Evolutionary conservation across 176 grass and related monocot species (phyloP), one percentile per base, ranked within the genome.

Genomic region (Carex scoparia): DNA sequence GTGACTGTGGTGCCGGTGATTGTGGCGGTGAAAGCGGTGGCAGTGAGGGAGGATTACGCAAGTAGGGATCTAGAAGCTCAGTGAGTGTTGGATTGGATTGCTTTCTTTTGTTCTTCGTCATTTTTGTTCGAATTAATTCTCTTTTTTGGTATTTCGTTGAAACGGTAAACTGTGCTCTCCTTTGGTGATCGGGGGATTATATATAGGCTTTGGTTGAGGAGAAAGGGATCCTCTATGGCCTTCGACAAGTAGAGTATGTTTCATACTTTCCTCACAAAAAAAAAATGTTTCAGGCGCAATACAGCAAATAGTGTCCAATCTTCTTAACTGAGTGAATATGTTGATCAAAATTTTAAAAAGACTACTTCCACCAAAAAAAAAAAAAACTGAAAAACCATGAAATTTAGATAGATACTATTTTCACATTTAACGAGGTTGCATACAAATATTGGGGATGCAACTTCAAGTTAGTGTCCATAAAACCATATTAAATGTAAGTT

Each of bases 1-100:
- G 27, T 67, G 40, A 61, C 8, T 62, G 32, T 11, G 28, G 76
- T 2, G 5, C 12, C 2, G 62, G 40, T 15, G 32, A 9, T 42
- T 44, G 62, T 8, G 10, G 38, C 4, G 11, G n/a, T 9, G 59
- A 4, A 8, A 33, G 38, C 10, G 40, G 60, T 54, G 80, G 61
- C 12, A 12, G 80, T 54, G 80, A 83, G 4, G 80, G 80, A 4
- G 80, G 80, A 37, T 83, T 65, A 32, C 61, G 80, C 31, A 83
- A 33, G 19, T 68, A 83, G 0, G 80, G 80, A 28, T 68, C 37
- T 14, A 68, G 64, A 19, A 83, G 80, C 28, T 83, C 61, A 0
- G 42, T 4, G 23, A 83, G 80, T 32, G 80, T 83, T 54, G 80
- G 80, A 9, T 32, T 62, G 15, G 61, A 83, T 10, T 67, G 60